Percentiles rank a stretch among this genome's conserved stretches.
phyloP scores from a whole-genome alignment of 441 rosid genomes.

The Jatropha podagrica region DNA sequence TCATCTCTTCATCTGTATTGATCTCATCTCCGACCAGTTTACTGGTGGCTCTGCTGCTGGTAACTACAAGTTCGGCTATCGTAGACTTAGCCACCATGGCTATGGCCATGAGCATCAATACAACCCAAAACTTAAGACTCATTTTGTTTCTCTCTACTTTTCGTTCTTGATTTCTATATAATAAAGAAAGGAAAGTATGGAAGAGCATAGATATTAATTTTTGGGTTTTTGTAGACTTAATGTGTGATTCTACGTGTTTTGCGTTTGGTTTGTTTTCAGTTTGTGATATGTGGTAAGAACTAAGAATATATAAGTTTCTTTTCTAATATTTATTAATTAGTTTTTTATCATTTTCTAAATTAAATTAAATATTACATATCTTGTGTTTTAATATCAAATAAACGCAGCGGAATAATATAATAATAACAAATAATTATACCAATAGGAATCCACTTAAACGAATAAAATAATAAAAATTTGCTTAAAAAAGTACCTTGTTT shows the following conservation, averaged over 20 bases:
- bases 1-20: conserved; percentile 8
- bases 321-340: too few species aligned
- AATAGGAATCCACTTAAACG: too few species aligned
- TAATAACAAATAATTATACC: too few species aligned
- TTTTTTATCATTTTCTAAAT: too few species aligned
- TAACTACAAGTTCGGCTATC: background rate
- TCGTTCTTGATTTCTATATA: background rate
- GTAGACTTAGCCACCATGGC: conserved; percentile 5
- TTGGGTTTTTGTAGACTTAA: background rate
- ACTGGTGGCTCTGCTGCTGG: too few species aligned
- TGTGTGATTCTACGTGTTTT: conserved; percentile 14
- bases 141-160: conserved; percentile 1
- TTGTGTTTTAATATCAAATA: too few species aligned
- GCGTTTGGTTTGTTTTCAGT: conserved; percentile 3
- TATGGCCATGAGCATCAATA: conserved; percentile 9
- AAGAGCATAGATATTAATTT: background rate
- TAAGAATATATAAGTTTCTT: too few species aligned
- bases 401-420: too few species aligned
- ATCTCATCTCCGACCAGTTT: conserved; percentile 6
- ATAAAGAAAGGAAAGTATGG: conserved; percentile 20
- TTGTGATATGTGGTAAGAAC: conserved; percentile 1
- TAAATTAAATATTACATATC: too few species aligned
- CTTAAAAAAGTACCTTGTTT: too few species aligned
- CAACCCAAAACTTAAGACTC: conserved; percentile 12
- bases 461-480: too few species aligned